These are phyloP conservation scores for Cladosporium sp. DNA, from an alignment of 2,329 filamentous ascomycete genomes.

Conservation along the genomic window DNA sequence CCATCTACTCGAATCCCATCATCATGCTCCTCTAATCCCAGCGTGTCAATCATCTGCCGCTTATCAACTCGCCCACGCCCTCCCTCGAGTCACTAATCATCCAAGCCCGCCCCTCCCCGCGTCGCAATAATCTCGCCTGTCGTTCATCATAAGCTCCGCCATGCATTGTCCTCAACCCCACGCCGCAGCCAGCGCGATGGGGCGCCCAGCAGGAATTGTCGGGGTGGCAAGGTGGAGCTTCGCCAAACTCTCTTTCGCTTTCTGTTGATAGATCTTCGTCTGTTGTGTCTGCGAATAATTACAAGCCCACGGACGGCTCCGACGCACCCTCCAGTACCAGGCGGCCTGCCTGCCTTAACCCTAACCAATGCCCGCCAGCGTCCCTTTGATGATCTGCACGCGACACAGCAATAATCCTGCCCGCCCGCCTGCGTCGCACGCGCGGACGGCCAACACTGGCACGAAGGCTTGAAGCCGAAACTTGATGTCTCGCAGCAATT, in stretches of 20 bases:
- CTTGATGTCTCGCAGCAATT: not conserved
- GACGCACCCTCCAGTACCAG: not conserved
- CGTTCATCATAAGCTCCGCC: not conserved
- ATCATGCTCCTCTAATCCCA: not conserved
- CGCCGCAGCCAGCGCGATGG: not conserved
- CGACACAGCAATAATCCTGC: not conserved
- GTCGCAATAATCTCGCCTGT: not conserved
- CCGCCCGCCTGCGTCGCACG: not conserved
- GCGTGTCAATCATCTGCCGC: slow-evolving; percentile 1
- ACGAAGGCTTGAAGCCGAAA: not conserved
- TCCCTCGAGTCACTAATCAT: too few species aligned
- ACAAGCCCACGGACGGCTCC: not conserved
- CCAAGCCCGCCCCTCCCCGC: too few species aligned
- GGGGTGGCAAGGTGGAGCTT: slow-evolving; percentile 9
- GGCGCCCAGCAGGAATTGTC: not conserved
- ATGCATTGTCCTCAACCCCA: not conserved
- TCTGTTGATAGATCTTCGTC: not conserved
- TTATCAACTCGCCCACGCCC: too few species aligned
- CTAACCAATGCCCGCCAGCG: not conserved
- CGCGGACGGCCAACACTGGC: not conserved
- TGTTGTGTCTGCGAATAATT: not conserved
- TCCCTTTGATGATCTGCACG: slow-evolving; percentile 5
- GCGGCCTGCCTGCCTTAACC: too few species aligned
- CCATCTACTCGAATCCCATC: not conserved
- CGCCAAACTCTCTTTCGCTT: slow-evolving; percentile 6